These are phyloP conservation scores for Beauveria caledonica DNA, from an alignment of 2,329 filamentous ascomycete species.

Conservation along the genomic window DNA sequence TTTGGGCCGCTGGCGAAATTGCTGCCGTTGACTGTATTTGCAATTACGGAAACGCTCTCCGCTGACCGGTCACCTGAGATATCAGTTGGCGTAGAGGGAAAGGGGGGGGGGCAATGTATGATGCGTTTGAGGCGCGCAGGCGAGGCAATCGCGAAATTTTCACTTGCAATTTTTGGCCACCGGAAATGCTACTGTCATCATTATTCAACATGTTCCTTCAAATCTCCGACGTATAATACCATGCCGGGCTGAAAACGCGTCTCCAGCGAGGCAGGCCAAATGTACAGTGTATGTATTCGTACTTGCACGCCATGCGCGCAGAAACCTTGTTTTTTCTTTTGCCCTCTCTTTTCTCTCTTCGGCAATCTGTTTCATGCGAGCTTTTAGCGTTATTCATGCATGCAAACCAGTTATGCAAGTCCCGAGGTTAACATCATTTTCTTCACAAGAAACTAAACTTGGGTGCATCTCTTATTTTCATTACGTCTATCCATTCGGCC, in stretches of 20 bases:
- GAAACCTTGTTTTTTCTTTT: not conserved
- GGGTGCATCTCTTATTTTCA: not conserved
- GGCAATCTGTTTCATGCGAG: conserved; percentile 1
- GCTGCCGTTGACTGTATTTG: not conserved
- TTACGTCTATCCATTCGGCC: not conserved
- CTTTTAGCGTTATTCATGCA: not conserved
- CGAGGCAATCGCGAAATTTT: too few species aligned
- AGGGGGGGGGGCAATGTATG: too few species aligned
- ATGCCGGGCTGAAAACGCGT: not conserved
- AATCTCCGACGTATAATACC: not conserved
- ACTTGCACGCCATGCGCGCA: not conserved
- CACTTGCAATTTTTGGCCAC: too few species aligned
- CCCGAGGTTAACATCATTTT: not conserved
- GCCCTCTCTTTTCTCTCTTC: not conserved
- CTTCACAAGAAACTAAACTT: too few species aligned
- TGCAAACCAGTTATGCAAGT: not conserved
- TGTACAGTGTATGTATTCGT: too few species aligned
- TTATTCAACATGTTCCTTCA: not conserved
- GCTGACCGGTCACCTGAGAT: too few species aligned
- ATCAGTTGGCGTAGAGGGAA: too few species aligned
- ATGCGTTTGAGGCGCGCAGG: too few species aligned
- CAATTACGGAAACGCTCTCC: too few species aligned
- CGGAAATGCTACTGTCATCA: not conserved
- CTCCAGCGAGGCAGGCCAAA: not conserved
- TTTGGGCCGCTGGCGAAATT: too few species aligned